Evolutionary conservation across 257 asterid species (phyloP), one percentile per base, ranked within the genome.

Genomic region (Salvia hispanica): DNA sequence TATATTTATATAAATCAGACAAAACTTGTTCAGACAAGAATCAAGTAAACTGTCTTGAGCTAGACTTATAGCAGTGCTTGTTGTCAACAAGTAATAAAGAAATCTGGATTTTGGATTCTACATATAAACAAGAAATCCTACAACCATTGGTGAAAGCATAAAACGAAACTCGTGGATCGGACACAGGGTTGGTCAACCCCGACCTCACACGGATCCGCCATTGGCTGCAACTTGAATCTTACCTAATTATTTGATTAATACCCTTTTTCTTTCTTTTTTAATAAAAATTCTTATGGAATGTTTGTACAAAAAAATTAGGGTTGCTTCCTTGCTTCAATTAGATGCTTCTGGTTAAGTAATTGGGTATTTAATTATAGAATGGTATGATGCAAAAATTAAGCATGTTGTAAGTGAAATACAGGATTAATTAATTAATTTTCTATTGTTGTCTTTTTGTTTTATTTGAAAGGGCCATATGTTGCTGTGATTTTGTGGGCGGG

Each of bases 401-500:
- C 63, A 58, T 15, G 25, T 58, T 58, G 31, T n/a, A 2, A n/a
- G 31, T 34, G n/a, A 58, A 57, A 57, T 25, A 34, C 46, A 57
- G 12, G 7, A 33, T 16, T 14, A 18, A 0, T 21, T 16, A 10
- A 7, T 7, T 10, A 21, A 9, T 42, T 6, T 11, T 2, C 31
- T 25, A 25, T 25, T 25, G 31, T 25, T 25, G 31, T 42, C 11
- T 8, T 36, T 39, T 21, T 33, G 16, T 62, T 62, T 0, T 9
- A 18, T 61, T 42, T 18, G 0, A 61, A 11, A 42, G 46, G 54
- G 64, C 72, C 72, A 70, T 73, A 77, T 51, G 16, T 66, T 12
- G 56, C 72, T 73, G 73, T 51, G 51, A 42, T 51, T 34, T 12
- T 64, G 77, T 66, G 66, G 77, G 87, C 81, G 83, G 74, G 89